Evolutionary conservation across 371 early-diverging fungal genomes (phyloP).

Genomic region (Lichtheimia corymbifera): DNA sequence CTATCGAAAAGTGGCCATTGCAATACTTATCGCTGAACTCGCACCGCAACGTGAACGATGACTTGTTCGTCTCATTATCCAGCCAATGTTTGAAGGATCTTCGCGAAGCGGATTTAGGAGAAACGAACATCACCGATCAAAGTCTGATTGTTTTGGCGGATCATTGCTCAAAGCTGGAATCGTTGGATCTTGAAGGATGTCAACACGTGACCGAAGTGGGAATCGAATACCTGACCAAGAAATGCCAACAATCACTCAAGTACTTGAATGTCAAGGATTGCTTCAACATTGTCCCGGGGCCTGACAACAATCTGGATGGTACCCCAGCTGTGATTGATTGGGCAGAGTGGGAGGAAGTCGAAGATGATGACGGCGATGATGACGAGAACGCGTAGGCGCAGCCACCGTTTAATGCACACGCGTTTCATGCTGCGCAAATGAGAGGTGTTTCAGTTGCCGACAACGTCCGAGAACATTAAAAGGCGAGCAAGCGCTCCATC

Average conservation of each 20-base stretch:
- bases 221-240: not conserved
- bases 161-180: not conserved
- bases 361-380: not conserved
- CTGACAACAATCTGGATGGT: not conserved
- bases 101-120: not conserved
- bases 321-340: not conserved
- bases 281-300: not conserved
- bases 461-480: not conserved
- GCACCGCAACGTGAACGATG: not conserved
- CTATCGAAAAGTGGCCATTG: too few species aligned
- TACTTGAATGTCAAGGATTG: constrained; percentile 1
- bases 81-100: not conserved
- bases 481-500: not conserved
- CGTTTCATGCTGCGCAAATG: not conserved
- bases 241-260: not conserved
- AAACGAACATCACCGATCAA: not conserved
- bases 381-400: too few species aligned
- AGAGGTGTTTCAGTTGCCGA: not conserved
- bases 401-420: too few species aligned
- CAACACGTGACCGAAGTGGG: not conserved
- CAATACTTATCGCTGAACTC: too few species aligned
- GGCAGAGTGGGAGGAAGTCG: not conserved
- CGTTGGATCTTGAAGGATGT: not conserved
- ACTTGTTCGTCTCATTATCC: not conserved
- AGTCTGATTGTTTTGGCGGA: not conserved